Percentiles rank a stretch among this genome's conserved stretches.
phyloP scores from a whole-genome alignment of 2,329 filamentous ascomycete genomes.

The Paracoccidioides brasiliensis region DNA sequence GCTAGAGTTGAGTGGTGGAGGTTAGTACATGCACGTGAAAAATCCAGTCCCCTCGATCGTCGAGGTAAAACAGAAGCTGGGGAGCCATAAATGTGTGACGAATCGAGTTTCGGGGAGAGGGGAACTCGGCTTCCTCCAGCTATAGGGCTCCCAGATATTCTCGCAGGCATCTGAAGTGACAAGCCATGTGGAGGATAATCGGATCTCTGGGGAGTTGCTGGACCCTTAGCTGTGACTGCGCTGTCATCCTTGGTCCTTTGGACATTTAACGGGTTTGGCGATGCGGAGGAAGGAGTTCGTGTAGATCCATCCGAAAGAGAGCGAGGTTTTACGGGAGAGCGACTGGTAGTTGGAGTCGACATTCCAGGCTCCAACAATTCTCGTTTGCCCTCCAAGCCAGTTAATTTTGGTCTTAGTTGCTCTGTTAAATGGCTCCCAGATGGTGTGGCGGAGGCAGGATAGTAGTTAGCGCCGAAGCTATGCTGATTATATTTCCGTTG shows the following conservation, averaged over 20 bases:
- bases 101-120: conserved; percentile 74
- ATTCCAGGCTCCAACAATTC: conserved; percentile 1
- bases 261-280: conserved; percentile 45
- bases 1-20: conserved; percentile 91
- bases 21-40: conserved; percentile 83
- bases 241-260: conserved; percentile 53
- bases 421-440: conserved; percentile 28
- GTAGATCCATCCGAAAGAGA: conserved; percentile 52
- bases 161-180: conserved; percentile 55
- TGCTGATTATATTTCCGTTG: not conserved
- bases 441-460: not conserved
- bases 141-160: conserved; percentile 30
- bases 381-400: conserved; percentile 12
- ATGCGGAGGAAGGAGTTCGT: conserved; percentile 44
- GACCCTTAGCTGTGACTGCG: conserved; percentile 36
- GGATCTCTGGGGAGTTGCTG: conserved; percentile 61
- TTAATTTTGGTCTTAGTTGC: conserved; percentile 20
- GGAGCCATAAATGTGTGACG: conserved; percentile 71
- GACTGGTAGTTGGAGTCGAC: conserved; percentile 3
- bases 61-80: conserved; percentile 79
- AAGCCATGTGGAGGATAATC: conserved; percentile 51
- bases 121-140: conserved; percentile 48
- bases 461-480: not conserved
- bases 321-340: conserved; percentile 39
- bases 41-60: conserved; percentile 81